Evolutionary conservation across 805 yeast species (phyloP), one percentile per base, ranked within the genome.

Genomic region (Saccharomycopsis olivae): DNA sequence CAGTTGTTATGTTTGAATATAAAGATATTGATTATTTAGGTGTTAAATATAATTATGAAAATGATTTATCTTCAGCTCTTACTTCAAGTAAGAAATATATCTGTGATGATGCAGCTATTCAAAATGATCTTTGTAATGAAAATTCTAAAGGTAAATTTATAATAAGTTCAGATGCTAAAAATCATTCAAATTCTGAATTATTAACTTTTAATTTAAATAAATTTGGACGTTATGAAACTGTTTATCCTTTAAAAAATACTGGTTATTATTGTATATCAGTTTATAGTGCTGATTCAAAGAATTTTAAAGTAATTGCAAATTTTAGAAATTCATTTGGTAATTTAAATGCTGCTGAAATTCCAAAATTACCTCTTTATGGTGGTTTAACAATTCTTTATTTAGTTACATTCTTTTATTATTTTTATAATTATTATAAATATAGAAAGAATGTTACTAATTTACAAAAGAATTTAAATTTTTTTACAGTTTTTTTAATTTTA

Each of bases 261-360:
- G 97, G 97, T 5, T 92, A 81, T 59, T 92, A 88, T 61, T 92
- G 98, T 65, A 81, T 89, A 31, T 77, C 87, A 2, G 79, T 94
- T 0, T 75, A 66, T 48, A 66, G 75, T 18, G 61, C 71, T 18
- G 48, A 53, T 14, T 56, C 61, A 9, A 41, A 49, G 33, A 65
- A 63, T 16, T 92, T 78, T 59, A 58, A 67, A 37, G 82, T 89
- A 13, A 59, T 62, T n/a, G 80, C 81, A 33, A 79, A 78, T 51
- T 92, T 85, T 61, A 92, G 86, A 63, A 92, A 88, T 61, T 83
- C 97, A 3, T 92, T 73, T 59, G 98, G 98, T 42, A 73, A 84
- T 44, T 65, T 92, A 42, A 74, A 94, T 24, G 98, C 95, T 4
- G 67, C 88, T 27, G 95, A 92, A 57, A 80, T 85, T 50, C 95